phyloP scores from a whole-genome alignment of 2,329 filamentous ascomycete species.

The Pseudogymnoascus sp. region DNA sequence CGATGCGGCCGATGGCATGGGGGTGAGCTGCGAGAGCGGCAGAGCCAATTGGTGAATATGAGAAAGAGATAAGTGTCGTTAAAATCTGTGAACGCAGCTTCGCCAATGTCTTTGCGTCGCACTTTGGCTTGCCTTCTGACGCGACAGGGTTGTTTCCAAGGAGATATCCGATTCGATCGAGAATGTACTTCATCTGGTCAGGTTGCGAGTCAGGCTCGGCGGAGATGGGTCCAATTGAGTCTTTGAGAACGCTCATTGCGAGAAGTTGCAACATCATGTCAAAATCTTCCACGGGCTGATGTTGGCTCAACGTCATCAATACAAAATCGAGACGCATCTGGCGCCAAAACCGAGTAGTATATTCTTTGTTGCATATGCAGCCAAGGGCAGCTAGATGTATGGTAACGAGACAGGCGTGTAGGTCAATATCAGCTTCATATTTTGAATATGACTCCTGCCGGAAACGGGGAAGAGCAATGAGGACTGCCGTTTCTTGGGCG shows the following conservation, averaged over 20 bases:
- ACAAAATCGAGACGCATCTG: constrained; percentile 58
- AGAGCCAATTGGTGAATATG: constrained; percentile 53
- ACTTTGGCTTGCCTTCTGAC: constrained; percentile 20
- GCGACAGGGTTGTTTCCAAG: constrained; percentile 36
- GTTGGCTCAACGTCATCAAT: constrained; percentile 57
- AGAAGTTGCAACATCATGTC: constrained; percentile 57
- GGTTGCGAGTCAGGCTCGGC: constrained; percentile 35
- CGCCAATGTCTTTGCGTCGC: constrained; percentile 19
- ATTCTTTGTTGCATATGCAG: constrained; percentile 37
- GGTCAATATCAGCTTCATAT: constrained; percentile 50
- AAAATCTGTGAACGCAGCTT: constrained; percentile 32
- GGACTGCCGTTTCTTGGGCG: constrained; percentile 48
- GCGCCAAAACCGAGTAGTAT: constrained; percentile 42
- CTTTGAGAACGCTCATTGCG: constrained; percentile 53
- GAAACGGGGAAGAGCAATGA: constrained; percentile 39
- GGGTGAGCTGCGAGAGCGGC: constrained; percentile 59
- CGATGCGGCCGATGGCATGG: constrained; percentile 63
- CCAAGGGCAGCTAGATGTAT: constrained; percentile 56
- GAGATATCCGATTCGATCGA: constrained; percentile 33
- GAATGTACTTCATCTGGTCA: constrained; percentile 32
- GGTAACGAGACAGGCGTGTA: constrained; percentile 54
- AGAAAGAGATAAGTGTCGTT: constrained; percentile 51
- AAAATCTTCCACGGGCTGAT: constrained; percentile 57
- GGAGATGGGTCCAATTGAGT: constrained; percentile 58
- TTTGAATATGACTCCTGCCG: constrained; percentile 37